Conservation (phyloP, 2,329 filamentous ascomycete genomes). For the Tolypocladium pustulatum region DNA sequence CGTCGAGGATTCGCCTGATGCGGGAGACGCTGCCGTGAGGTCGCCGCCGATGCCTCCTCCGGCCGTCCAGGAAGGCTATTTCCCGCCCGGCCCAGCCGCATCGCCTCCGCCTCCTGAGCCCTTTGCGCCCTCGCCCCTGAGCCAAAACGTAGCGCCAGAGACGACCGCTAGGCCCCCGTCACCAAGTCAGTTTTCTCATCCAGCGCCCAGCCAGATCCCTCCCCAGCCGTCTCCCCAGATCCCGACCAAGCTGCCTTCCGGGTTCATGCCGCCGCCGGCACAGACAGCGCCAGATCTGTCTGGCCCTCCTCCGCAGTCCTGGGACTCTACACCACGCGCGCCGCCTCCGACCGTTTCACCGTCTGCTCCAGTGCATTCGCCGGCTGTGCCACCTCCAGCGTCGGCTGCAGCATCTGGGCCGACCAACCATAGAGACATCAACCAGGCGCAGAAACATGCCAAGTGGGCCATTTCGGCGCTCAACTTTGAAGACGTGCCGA, state of each 20-base stretch:
- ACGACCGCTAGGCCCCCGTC: not conserved
- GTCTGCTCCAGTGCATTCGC: not conserved
- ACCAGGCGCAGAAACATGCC: conserved; percentile 84
- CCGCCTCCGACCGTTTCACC: not conserved
- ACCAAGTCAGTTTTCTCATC: not conserved
- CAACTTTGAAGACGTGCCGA: conserved; percentile 91
- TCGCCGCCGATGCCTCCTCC: conserved; percentile 14
- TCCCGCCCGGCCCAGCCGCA: conserved; percentile 13
- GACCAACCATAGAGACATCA: conserved; percentile 46
- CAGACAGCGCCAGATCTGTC: conserved; percentile 3
- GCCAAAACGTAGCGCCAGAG: conserved; percentile 12
- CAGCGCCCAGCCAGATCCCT: conserved; percentile 8
- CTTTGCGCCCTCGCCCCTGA: conserved; percentile 24
- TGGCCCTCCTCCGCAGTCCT: conserved; percentile 5
- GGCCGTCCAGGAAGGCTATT: conserved; percentile 19
- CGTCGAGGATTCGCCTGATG: conserved; percentile 43
- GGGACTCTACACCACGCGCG: conserved; percentile 3
- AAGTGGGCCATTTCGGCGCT: conserved; percentile 94
- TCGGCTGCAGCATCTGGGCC: conserved; percentile 2
- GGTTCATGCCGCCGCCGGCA: conserved; percentile 10
- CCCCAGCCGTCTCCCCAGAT: conserved; percentile 18
- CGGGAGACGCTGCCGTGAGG: conserved; percentile 18
- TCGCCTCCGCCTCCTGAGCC: conserved; percentile 10
- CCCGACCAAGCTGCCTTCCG: conserved; percentile 13
- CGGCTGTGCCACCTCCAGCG: not conserved